phyloP scores from a whole-genome alignment of 495 filamentous ascomycete genomes.

The Hypomontagnella monticulosa region DNA sequence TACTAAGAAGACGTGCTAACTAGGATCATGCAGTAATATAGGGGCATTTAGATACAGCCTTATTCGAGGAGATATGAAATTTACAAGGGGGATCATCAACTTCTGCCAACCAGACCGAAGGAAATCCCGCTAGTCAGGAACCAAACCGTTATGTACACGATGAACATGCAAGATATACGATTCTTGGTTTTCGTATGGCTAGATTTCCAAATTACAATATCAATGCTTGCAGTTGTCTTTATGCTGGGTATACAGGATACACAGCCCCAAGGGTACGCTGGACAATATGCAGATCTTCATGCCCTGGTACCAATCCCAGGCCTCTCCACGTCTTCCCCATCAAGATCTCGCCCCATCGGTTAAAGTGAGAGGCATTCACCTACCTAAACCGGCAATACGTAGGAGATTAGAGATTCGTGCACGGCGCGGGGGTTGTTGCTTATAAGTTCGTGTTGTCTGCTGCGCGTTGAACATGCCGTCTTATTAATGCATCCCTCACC shows the following conservation, averaged over 20 bases:
- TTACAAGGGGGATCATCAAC: constrained; percentile 1
- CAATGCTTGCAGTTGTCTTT: constrained; percentile 7
- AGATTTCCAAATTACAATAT: constrained; percentile 20
- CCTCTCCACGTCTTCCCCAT: constrained; percentile 14
- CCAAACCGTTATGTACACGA: background rate
- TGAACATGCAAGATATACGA: constrained; percentile 15
- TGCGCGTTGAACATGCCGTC: constrained; percentile 1
- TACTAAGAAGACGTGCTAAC: constrained; percentile 30
- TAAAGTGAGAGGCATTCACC: constrained; percentile 37
- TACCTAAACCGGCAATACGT: constrained; percentile 35
- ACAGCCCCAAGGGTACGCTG: constrained; percentile 9
- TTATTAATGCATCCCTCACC: constrained; percentile 3
- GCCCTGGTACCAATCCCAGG: constrained; percentile 25
- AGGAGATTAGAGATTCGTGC: constrained; percentile 22
- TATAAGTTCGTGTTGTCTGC: constrained; percentile 10
- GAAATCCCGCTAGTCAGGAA: constrained; percentile 11
- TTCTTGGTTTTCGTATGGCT: background rate
- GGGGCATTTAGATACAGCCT: constrained; percentile 6
- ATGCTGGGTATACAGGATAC: constrained; percentile 13
- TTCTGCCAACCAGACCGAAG: background rate
- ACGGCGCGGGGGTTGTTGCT: constrained; percentile 21
- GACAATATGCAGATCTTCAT: constrained; percentile 35
- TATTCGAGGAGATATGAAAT: constrained; percentile 6
- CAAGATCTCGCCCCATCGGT: constrained; percentile 32
- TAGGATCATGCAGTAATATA: constrained; percentile 13